These are phyloP conservation scores for Pichia nanzhaoensis DNA, from an alignment of 805 yeast species.

Conservation along the genomic window DNA sequence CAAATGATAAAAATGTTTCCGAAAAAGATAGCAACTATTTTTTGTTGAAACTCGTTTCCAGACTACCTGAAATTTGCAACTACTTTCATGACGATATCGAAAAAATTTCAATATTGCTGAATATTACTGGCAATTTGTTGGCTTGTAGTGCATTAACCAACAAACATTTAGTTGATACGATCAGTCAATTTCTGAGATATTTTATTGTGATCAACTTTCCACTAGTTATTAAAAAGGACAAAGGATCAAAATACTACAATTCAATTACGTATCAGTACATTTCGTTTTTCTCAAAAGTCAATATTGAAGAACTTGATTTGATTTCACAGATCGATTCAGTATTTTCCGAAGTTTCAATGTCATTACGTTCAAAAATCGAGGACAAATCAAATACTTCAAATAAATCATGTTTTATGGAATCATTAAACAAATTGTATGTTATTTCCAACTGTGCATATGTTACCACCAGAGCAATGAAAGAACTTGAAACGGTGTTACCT, in stretches of 20 bases:
- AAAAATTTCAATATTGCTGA: conserved; percentile 8
- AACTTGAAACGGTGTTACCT: neutral
- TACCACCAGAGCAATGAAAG: neutral
- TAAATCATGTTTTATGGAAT: no score
- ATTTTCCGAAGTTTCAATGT: conserved; percentile 12
- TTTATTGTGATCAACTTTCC: conserved; percentile 12
- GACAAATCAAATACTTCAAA: neutral
- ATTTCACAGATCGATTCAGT: conserved; percentile 17
- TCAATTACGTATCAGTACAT: conserved; percentile 19
- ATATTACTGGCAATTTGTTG: conserved; percentile 2
- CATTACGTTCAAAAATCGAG: neutral
- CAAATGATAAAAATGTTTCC: neutral
- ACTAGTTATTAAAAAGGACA: neutral
- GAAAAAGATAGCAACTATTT: conserved; percentile 13
- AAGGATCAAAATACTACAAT: conserved; percentile 15
- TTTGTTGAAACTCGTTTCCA: conserved; percentile 12
- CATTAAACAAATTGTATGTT: conserved; percentile 8
- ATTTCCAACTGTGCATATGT: neutral
- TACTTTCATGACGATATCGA: conserved; percentile 14
- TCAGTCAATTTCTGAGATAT: conserved; percentile 5
- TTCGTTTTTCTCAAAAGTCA: conserved; percentile 15
- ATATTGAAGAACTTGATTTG: conserved; percentile 15
- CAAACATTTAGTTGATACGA: conserved; percentile 1
- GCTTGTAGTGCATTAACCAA: neutral
- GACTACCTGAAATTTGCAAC: conserved; percentile 8